These are phyloP conservation scores for Cynanchum wilfordii DNA, from an alignment of 257 asterid genomes.

Conservation along the genomic window DNA sequence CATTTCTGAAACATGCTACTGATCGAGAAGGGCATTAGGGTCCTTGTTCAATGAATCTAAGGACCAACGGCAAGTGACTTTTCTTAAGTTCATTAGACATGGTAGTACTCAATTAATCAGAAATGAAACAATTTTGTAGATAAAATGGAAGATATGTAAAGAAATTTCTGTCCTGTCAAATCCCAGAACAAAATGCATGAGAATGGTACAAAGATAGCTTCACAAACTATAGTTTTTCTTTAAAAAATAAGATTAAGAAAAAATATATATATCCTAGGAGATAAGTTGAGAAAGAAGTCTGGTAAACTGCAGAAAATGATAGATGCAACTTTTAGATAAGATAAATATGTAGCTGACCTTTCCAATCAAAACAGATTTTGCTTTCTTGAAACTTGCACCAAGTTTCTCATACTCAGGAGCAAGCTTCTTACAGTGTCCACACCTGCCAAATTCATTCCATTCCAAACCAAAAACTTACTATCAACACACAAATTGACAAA, in stretches of 20 bases:
- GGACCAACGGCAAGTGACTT: background rate
- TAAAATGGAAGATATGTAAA: background rate
- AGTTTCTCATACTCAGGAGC: slow-evolving; percentile 93
- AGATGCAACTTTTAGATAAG: background rate
- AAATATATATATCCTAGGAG: too few relatives aligned
- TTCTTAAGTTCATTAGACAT: background rate
- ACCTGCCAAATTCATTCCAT: slow-evolving; percentile 43
- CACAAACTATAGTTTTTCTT: too few relatives aligned
- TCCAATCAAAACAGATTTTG: slow-evolving; percentile 80
- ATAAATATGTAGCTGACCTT: slow-evolving; percentile 47
- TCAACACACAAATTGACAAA: background rate
- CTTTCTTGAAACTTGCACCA: slow-evolving; percentile 87
- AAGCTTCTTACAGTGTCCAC: slow-evolving; percentile 96
- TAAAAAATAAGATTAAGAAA: too few relatives aligned
- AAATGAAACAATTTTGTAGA: background rate
- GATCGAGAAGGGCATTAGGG: background rate
- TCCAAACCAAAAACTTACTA: background rate
- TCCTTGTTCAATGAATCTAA: background rate
- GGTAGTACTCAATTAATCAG: background rate
- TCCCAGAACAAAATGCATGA: background rate
- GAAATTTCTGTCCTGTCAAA: background rate
- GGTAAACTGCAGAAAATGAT: slow-evolving; percentile 2
- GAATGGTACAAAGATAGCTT: too few relatives aligned
- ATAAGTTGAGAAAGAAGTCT: slow-evolving; percentile 8
- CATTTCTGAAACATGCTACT: background rate